Percentiles rank a stretch among this genome's conserved stretches.
Conservation (phyloP, 352 stramenopile species). For the Globisporangium middletonii region DNA sequence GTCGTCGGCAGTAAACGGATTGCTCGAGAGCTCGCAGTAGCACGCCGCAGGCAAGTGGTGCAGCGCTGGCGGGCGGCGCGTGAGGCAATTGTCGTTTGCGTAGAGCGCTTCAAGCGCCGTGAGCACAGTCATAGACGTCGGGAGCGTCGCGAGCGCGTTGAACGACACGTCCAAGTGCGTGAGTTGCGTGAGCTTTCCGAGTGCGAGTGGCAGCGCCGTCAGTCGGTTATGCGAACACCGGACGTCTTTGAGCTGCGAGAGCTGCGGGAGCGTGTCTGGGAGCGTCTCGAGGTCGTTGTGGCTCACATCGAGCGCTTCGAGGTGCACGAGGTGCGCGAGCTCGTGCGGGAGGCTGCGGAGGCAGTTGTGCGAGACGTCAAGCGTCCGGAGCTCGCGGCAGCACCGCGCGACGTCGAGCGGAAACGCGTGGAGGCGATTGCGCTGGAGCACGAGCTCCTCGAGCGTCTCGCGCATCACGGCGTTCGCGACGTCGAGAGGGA, state of each 20-base stretch:
- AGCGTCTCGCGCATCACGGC: conserved; percentile 46
- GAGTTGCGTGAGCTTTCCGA: conserved; percentile 31
- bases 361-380: conserved; percentile 50
- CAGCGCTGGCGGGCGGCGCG: conserved; percentile 20
- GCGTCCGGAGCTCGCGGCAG: conserved; percentile 26
- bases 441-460: conserved; percentile 25
- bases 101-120: conserved; percentile 29
- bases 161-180: conserved; percentile 36
- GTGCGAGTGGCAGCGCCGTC: conserved; percentile 21
- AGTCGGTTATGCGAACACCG: conserved; percentile 35
- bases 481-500: conserved; percentile 29
- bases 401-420: conserved; percentile 33
- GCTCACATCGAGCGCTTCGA: conserved; percentile 36
- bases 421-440: conserved; percentile 31
- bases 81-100: conserved; percentile 44
- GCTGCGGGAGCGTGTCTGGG: conserved; percentile 29
- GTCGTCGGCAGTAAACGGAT: conserved; percentile 31
- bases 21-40: conserved; percentile 60
- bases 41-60: conserved; percentile 13
- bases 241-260: conserved; percentile 28
- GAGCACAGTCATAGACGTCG: conserved; percentile 43
- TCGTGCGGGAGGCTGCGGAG: conserved; percentile 30
- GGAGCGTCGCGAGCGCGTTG: conserved; percentile 38
- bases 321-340: conserved; percentile 24
- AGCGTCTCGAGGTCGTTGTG: conserved; percentile 36